Percentiles rank a stretch among this genome's conserved stretches.
These are phyloP conservation scores for Ascochyta fabae DNA, from an alignment of 2,329 filamentous ascomycete genomes.

Conservation along the genomic window DNA sequence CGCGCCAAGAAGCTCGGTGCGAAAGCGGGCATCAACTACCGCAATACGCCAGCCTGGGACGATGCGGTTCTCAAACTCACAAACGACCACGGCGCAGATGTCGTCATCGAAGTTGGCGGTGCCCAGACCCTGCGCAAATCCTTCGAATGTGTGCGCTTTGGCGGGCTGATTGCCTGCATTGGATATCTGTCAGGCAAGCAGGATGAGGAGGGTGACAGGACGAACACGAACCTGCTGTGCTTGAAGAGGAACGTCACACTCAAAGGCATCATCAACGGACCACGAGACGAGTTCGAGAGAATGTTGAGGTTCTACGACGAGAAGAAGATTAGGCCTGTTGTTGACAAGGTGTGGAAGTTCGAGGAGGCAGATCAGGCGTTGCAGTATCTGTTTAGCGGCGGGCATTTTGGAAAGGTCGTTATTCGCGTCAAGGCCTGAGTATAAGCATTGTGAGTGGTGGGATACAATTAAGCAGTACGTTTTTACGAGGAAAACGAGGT, in stretches of 20 bases:
- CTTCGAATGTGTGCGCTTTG: conserved; percentile 53
- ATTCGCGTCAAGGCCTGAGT: conserved; percentile 35
- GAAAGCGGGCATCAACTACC: conserved; percentile 67
- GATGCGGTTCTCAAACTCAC: conserved; percentile 59
- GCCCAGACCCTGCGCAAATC: conserved; percentile 57
- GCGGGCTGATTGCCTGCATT: conserved; percentile 51
- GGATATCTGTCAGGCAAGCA: conserved; percentile 60
- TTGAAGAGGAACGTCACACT: conserved; percentile 59
- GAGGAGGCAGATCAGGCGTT: conserved; percentile 39
- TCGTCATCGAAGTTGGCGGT: conserved; percentile 60
- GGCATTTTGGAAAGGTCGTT: conserved; percentile 52
- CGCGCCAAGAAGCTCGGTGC: conserved; percentile 64
- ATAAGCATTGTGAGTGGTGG: too few relatives aligned
- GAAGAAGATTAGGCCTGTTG: conserved; percentile 51
- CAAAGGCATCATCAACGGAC: conserved; percentile 68
- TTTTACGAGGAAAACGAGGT: too few relatives aligned
- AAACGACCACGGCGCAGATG: conserved; percentile 51
- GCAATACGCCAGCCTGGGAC: conserved; percentile 65
- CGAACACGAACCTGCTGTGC: conserved; percentile 66
- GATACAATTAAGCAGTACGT: too few relatives aligned
- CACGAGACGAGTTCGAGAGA: conserved; percentile 59
- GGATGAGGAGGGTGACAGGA: conserved; percentile 60
- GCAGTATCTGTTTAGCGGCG: conserved; percentile 38
- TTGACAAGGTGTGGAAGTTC: conserved; percentile 51
- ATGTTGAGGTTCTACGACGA: conserved; percentile 52